Evolutionary conservation across 2,329 filamentous ascomycete species (phyloP), one percentile per base, ranked within the genome.

Genomic region (Aureobasidium uvarum): DNA sequence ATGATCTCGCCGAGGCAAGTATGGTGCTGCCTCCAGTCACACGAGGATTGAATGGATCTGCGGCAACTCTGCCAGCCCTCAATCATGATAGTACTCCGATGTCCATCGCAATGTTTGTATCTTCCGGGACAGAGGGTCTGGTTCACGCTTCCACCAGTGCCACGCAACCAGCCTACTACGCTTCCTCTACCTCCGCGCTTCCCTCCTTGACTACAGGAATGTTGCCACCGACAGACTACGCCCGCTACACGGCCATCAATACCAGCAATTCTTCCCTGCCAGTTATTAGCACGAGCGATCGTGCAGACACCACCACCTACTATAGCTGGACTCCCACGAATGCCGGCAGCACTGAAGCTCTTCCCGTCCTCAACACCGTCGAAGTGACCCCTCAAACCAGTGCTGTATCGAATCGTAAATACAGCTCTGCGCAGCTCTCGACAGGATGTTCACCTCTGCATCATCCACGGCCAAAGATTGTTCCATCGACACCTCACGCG

Each of bases 21-120:
- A 55, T 62, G 50, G 58, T 63, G 65, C 43, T 66, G 38, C 65
- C 56, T 14, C 58, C 65, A 7, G 51, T 63, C n/a, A 46, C 65
- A n/a, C 43, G 63, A 3, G 43, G 63, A 2, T n/a, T 52, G 7
- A 23, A 33, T 13, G 60, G 31, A 25, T 25, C 16, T 39, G 14
- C 50, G 2, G 28, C 50, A 39, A 59, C 52, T 18, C 20, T 65
- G 31, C 60, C 60, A 4, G 63, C 63, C 18, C 39, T 64, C 25
- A 25, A 11, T 13, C 62, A 55, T n/a, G 51, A 56, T 13, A 16
- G 25, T 16, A 18, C 28, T 31, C 39, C 50, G 3, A 55, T 56
- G 43, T 13, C 39, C 18, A 56, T 39, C 16, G 48, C 46, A 16
- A 56, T 45, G 50, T 64, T 45, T 38, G 58, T 62, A n/a, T 52